Evolutionary conservation across 2,329 filamentous ascomycete genomes (phyloP).

Genomic region (Exophiala viscosa): DNA sequence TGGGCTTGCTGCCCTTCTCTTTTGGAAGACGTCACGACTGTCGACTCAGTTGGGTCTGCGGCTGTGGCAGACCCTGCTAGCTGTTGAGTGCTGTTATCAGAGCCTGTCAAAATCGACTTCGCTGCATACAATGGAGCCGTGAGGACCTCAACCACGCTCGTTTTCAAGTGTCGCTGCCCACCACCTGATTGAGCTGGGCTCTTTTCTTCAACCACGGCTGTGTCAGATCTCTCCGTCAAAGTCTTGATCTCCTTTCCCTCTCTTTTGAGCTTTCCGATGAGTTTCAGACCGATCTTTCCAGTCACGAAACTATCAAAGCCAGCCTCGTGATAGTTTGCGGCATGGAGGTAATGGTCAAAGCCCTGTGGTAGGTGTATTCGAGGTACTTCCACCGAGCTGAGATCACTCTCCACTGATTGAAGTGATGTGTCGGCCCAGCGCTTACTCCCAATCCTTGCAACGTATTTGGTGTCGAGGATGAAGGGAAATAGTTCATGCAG

Average conservation of each 20-base stretch:
- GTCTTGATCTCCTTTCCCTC: constrained; percentile 29
- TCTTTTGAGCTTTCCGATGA: constrained; percentile 41
- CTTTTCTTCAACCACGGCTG: background rate
- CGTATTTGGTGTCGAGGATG: constrained; percentile 61
- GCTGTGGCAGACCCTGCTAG: background rate
- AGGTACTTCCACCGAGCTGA: constrained; percentile 35
- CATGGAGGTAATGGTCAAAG: constrained; percentile 35
- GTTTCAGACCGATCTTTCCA: constrained; percentile 55
- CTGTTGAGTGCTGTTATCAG: background rate
- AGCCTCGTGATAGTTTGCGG: constrained; percentile 53
- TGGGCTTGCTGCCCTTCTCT: background rate
- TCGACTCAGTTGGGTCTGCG: background rate
- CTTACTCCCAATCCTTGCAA: constrained; percentile 46
- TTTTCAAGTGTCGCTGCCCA: constrained; percentile 6
- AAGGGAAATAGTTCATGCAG: constrained; percentile 55
- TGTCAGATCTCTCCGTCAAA: constrained; percentile 4
- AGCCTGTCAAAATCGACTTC: constrained; percentile 10
- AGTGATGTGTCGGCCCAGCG: constrained; percentile 40
- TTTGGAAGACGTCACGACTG: constrained; percentile 6
- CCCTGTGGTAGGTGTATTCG: constrained; percentile 35
- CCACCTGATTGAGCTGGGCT: background rate
- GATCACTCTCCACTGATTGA: constrained; percentile 47
- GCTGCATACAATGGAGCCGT: constrained; percentile 10
- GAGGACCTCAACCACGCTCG: constrained; percentile 11
- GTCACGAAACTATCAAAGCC: constrained; percentile 62